Percentiles rank a stretch among this genome's conserved stretches.
phyloP scores from a whole-genome alignment of 371 early-diverging fungal species.

The Saksenaea oblongispora region DNA sequence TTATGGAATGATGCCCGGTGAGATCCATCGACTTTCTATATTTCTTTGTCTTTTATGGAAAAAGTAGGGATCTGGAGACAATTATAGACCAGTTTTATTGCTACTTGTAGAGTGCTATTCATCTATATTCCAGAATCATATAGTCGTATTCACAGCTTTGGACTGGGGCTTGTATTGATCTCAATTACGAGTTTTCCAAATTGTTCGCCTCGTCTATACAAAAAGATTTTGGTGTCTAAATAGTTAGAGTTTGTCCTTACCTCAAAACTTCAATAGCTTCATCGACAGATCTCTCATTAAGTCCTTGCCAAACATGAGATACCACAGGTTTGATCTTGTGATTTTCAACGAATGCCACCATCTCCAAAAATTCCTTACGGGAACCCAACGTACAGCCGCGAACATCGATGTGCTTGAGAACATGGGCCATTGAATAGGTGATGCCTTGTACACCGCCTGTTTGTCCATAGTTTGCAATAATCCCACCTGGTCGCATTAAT shows the following conservation, averaged over 20 bases:
- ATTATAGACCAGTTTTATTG: too few relatives aligned
- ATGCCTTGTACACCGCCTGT: conserved; percentile 50
- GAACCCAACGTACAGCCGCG: conserved; percentile 72
- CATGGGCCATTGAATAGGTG: conserved; percentile 48
- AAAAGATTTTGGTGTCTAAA: background rate
- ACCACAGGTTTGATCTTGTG: conserved; percentile 66
- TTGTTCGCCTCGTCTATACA: background rate
- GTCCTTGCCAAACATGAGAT: conserved; percentile 59
- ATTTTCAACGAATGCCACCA: conserved; percentile 61
- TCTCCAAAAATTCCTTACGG: conserved; percentile 59
- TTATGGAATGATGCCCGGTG: too few relatives aligned
- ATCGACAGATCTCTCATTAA: conserved; percentile 43
- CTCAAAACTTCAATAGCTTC: conserved; percentile 61
- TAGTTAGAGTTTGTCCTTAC: conserved; percentile 16
- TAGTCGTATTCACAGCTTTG: background rate
- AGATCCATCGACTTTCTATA: too few relatives aligned
- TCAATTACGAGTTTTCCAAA: conserved; percentile 11
- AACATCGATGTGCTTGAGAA: conserved; percentile 62
- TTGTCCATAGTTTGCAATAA: conserved; percentile 63
- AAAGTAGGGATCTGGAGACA: too few relatives aligned
- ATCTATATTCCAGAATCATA: too few relatives aligned
- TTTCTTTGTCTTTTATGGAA: too few relatives aligned
- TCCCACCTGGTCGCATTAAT: conserved; percentile 57
- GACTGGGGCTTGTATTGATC: background rate
- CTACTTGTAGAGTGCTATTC: too few relatives aligned